Evolutionary conservation across 2,329 filamentous ascomycete species (phyloP), one percentile per base, ranked within the genome.

Genomic region (Fusarium duplospermum): DNA sequence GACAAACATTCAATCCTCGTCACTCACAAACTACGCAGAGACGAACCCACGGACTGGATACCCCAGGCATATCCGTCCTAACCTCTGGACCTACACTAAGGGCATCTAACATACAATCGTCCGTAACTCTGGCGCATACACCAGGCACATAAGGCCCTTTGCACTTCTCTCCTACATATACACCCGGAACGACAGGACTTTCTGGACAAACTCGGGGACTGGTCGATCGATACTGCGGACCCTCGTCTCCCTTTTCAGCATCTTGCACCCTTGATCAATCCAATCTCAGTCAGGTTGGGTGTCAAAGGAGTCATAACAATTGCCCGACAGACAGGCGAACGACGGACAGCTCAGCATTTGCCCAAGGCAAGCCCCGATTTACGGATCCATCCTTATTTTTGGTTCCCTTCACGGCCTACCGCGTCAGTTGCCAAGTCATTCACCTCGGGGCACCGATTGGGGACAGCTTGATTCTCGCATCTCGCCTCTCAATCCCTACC

Each of bases 401-500:
- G 38, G 67, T 54, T 47, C 62, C 65, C 50, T 47, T 57, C 58
- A 66, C 64, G 69, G 62, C 71, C 31, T 24, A 61, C n/a, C 45
- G 31, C 33, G 45, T 52, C 29, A 24, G 31, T 31, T 29, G 45
- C 60, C 60, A 62, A 54, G 40, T 62, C 60, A 54, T 20, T 62
- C 60, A 62, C 33, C 31, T 64, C 59, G 60, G 69, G 71, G 69
- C 71, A 67, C 29, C 68, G 61, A 69, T 72, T 58, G 64, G 71
- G 64, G 68, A 66, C 72, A 60, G 71, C 68, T 74, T 72, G 65
- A 38, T 74, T 64, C 47, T 70, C 58, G 27, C 72, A 47, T 72
- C 68, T 74, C 60, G 62, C 64, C 62, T 75, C 69, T 61, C 64
- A 54, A 75, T 63, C 69, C 67, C 62, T 74, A 72, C 68, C 67